These are phyloP conservation scores for Aspergillus vadensis DNA, from an alignment of 2,329 filamentous ascomycete species.

Conservation along the genomic window DNA sequence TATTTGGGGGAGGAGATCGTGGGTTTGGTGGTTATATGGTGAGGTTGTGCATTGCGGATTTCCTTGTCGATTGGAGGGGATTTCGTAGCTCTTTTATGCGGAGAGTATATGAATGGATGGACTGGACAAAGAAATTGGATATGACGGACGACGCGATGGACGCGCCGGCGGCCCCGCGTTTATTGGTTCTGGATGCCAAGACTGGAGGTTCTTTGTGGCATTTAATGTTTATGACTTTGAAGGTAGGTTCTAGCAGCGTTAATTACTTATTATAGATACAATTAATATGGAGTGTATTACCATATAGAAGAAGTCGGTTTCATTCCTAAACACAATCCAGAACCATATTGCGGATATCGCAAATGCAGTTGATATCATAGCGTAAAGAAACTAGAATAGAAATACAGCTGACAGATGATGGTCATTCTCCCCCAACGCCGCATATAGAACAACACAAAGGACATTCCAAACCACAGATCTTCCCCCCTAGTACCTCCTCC, in stretches of 20 bases:
- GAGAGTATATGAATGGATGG: neutral
- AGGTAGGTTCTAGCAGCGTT: neutral
- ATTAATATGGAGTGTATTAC: too few relatives aligned
- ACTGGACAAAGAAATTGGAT: neutral
- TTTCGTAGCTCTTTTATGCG: neutral
- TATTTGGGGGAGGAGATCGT: neutral
- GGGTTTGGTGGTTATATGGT: neutral
- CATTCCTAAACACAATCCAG: too few relatives aligned
- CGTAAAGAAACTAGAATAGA: slow-evolving; percentile 13
- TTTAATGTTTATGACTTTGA: too few relatives aligned
- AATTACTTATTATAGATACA: too few relatives aligned
- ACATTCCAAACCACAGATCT: slow-evolving; percentile 9
- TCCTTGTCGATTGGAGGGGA: neutral
- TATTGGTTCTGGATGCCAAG: slow-evolving; percentile 14
- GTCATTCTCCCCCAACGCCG: slow-evolving; percentile 26
- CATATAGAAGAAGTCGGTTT: too few relatives aligned
- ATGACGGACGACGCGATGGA: slow-evolving; percentile 15
- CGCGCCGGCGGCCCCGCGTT: slow-evolving; percentile 11
- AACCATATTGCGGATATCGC: neutral
- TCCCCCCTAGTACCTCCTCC: slow-evolving; percentile 64
- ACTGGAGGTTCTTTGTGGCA: slow-evolving; percentile 2
- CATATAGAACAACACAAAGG: slow-evolving; percentile 16
- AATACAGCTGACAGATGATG: slow-evolving; percentile 19
- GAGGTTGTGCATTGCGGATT: neutral
- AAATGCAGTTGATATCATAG: slow-evolving; percentile 34